A percentile compares a stretch with the other conserved stretches of the same genome.
phyloP scores from a whole-genome alignment of 805 yeast species.

The Yarrowia sp. region DNA sequence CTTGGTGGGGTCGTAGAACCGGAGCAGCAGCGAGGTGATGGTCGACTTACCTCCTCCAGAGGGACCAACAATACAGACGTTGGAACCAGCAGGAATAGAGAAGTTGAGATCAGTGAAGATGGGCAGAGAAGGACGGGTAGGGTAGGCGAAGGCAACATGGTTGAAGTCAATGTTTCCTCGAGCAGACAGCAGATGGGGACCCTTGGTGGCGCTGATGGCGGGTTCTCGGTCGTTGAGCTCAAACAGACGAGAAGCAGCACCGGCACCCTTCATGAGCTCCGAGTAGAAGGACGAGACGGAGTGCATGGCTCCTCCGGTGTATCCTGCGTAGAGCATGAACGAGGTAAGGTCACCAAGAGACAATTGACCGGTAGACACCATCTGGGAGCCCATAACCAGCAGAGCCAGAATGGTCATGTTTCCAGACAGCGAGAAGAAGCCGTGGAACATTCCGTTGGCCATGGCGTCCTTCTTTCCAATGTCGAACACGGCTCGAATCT shows the following conservation, averaged over 20 bases:
- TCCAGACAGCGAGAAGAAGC: slow-evolving; percentile 84
- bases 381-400: slow-evolving; percentile 77
- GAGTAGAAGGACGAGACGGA: slow-evolving; percentile 91
- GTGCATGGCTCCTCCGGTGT: slow-evolving; percentile 90
- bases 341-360: slow-evolving; percentile 89
- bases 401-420: slow-evolving; percentile 79
- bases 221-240: slow-evolving; percentile 85
- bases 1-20: slow-evolving; percentile 78
- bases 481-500: slow-evolving; percentile 67
- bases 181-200: slow-evolving; percentile 50
- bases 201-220: slow-evolving; percentile 68
- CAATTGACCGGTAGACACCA: slow-evolving; percentile 78
- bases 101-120: slow-evolving; percentile 70
- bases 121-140: slow-evolving; percentile 75
- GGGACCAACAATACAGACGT: slow-evolving; percentile 95
- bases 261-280: slow-evolving; percentile 96
- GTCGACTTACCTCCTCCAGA: slow-evolving; percentile 97
- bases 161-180: slow-evolving; percentile 61
- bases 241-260: slow-evolving; percentile 91
- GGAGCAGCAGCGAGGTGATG: slow-evolving; percentile 73
- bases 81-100: slow-evolving; percentile 76
- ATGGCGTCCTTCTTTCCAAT: slow-evolving; percentile 82
- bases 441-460: slow-evolving; percentile 76
- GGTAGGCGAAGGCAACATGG: slow-evolving; percentile 75
- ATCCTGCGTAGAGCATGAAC: slow-evolving; percentile 94